Evolutionary conservation across 495 filamentous ascomycete genomes (phyloP).

Genomic region (Mycothermus thermophilus): DNA sequence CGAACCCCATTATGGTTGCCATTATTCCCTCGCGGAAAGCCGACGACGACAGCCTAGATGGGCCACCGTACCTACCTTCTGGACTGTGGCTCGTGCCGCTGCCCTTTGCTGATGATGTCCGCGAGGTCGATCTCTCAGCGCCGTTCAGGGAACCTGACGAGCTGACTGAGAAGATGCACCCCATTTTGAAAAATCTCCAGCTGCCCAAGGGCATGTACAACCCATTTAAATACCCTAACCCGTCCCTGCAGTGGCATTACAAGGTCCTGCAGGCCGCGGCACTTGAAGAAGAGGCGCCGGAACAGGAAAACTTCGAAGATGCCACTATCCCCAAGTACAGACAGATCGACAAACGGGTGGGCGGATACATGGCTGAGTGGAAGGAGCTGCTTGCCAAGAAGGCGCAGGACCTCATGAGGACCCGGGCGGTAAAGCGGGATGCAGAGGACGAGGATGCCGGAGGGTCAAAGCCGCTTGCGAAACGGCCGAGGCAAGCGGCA

Average conservation of each 20-base stretch:
- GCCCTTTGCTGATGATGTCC: conserved; percentile 83
- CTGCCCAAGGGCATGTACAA: conserved; percentile 77
- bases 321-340: conserved; percentile 70
- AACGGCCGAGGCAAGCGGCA: conserved; percentile 20
- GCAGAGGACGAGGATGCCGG: conserved; percentile 23
- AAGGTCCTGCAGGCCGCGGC: conserved; percentile 85
- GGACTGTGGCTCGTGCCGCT: conserved; percentile 83
- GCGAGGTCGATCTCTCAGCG: conserved; percentile 39
- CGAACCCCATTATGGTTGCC: conserved; percentile 62
- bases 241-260: conserved; percentile 95
- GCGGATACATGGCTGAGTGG: conserved; percentile 65
- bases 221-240: conserved; percentile 82
- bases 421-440: conserved; percentile 31
- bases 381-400: conserved; percentile 46
- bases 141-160: conserved; percentile 50
- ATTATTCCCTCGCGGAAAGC: conserved; percentile 61
- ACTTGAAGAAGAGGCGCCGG: conserved; percentile 81
- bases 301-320: conserved; percentile 59
- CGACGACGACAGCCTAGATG: conserved; percentile 44
- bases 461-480: conserved; percentile 27
- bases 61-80: conserved; percentile 56
- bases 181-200: conserved; percentile 71
- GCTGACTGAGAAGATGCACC: conserved; percentile 68
- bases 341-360: conserved; percentile 72
- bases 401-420: conserved; percentile 21